Percentiles rank a stretch among this genome's conserved stretches.
phyloP scores from a whole-genome alignment of 192 early-diverging fungal species.

The Rhizophlyctis rosea region DNA sequence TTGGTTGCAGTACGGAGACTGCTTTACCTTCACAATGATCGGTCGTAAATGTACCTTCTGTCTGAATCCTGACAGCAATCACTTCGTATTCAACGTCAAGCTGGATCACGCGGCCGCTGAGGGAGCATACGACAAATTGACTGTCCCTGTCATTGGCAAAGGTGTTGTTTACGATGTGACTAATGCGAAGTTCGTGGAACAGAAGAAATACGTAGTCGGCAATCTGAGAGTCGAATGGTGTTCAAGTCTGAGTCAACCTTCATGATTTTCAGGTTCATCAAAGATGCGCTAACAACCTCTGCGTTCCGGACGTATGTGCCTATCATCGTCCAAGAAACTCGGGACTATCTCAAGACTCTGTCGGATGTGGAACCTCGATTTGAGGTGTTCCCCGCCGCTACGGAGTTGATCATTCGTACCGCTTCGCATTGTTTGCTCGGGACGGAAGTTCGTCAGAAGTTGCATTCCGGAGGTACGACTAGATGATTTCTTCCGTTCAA shows the following conservation, averaged over 20 bases:
- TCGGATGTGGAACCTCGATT: slow-evolving; percentile 23
- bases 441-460: slow-evolving; percentile 80
- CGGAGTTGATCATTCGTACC: slow-evolving; percentile 89
- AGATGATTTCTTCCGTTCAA: background rate
- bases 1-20: slow-evolving; percentile 68
- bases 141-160: slow-evolving; percentile 89
- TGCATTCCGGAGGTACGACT: too few relatives aligned
- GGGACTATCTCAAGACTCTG: slow-evolving; percentile 71
- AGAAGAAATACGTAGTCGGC: slow-evolving; percentile 73
- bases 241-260: too few relatives aligned
- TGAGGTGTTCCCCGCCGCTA: slow-evolving; percentile 76
- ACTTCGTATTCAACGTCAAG: slow-evolving; percentile 95
- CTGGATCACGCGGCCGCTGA: slow-evolving; percentile 82
- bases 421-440: slow-evolving; percentile 94
- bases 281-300: slow-evolving; percentile 82
- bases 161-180: slow-evolving; percentile 96
- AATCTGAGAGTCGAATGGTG: too few relatives aligned
- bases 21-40: slow-evolving; percentile 91
- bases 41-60: slow-evolving; percentile 86
- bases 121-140: slow-evolving; percentile 89
- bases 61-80: slow-evolving; percentile 87
- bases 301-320: slow-evolving; percentile 87
- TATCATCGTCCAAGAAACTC: slow-evolving; percentile 78
- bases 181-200: slow-evolving; percentile 93
- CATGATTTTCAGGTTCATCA: slow-evolving; percentile 71